Percentiles rank a stretch among this genome's conserved stretches.
phyloP scores from a whole-genome alignment of 192 early-diverging fungal genomes.

The Coemansia sp. region DNA sequence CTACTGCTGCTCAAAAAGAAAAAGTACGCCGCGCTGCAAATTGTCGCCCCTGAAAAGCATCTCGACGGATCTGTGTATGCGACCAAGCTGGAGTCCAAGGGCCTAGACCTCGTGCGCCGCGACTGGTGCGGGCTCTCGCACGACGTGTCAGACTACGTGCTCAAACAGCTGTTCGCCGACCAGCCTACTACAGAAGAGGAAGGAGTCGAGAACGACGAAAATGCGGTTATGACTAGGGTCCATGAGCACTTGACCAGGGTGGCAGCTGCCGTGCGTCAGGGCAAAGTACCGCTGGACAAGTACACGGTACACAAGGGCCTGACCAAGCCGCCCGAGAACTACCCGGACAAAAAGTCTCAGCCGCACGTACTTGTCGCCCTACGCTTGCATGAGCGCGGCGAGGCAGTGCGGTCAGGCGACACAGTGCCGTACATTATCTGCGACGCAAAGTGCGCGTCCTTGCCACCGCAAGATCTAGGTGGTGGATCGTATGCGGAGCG shows the following conservation, averaged over 20 bases:
- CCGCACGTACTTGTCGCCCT: constrained; percentile 97
- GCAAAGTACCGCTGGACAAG: constrained; percentile 75
- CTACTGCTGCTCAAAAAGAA: constrained; percentile 97
- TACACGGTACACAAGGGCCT: constrained; percentile 94
- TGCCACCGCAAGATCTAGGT: not conserved
- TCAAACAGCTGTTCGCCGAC: constrained; percentile 61
- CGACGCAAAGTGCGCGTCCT: constrained; percentile 48
- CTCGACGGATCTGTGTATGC: not conserved
- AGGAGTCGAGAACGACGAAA: constrained; percentile 60
- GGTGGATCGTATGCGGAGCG: constrained; percentile 66
- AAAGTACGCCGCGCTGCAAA: constrained; percentile 91
- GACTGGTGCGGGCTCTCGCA: constrained; percentile 97
- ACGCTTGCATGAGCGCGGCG: constrained; percentile 71
- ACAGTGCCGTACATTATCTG: constrained; percentile 95
- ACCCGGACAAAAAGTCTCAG: constrained; percentile 84
- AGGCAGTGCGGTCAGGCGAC: constrained; percentile 77
- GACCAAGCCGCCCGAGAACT: constrained; percentile 90
- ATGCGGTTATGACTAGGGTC: constrained; percentile 76
- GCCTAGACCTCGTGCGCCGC: constrained; percentile 92
- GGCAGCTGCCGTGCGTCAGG: constrained; percentile 71
- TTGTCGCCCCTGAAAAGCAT: constrained; percentile 61
- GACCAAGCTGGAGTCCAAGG: constrained; percentile 82
- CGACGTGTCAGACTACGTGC: constrained; percentile 83
- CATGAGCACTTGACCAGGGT: constrained; percentile 73
- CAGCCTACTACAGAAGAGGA: too few relatives aligned